Base-by-base conservation (phyloP, 2,329 filamentous ascomycete genomes). In the Periconia digitata region DNA sequence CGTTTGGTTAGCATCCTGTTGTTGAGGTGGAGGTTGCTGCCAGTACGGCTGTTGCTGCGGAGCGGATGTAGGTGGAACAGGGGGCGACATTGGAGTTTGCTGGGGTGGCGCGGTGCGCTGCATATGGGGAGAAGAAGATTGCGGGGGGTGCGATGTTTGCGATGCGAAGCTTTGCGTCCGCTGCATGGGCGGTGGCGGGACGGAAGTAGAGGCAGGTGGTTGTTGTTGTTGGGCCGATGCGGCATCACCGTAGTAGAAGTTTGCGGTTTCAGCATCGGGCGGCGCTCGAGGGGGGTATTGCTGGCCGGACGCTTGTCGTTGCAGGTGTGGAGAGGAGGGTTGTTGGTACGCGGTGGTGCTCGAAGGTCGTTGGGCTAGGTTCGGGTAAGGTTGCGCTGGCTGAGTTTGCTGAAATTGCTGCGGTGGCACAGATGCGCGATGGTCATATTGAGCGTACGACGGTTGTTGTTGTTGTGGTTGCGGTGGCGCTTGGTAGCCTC, bases 401-500 rank as follows among this genome's bases (percentile, higher is more conserved):
- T 67, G 63, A n/a, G n/a, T n/a, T 44, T 62, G 66, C 42, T 53
- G 58, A 27, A 60, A 63, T 16, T 63, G 58, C 36, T 58, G 61
- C 6, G 60, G 55, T 46, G 60, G 53, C 21, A 55, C 55, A 23
- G 68, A 63, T 38, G 61, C 54, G 38, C 64, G 67, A 44, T 70
- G 64, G 43, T 72, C 65, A 45, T 66, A 70, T 35, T 70, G 63
- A 21, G 66, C 47, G 36, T 73, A 71, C n/a, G 67, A 53, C 27
- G 76, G 76, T 47, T 74, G 76, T 47, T 74, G 27, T 15, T 32
- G 27, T 15, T 32, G 27, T 20, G 36, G 16, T 23, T 40, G 38
- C 21, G 75, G 59, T 16, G 62, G 51, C 22, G 60, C 45, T 34
- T 60, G 61, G 44, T 75, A 76, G 32, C 75, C 74, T n/a, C 70